phyloP scores from a whole-genome alignment of 345 rosid genomes.

The Trapa bicornis region DNA sequence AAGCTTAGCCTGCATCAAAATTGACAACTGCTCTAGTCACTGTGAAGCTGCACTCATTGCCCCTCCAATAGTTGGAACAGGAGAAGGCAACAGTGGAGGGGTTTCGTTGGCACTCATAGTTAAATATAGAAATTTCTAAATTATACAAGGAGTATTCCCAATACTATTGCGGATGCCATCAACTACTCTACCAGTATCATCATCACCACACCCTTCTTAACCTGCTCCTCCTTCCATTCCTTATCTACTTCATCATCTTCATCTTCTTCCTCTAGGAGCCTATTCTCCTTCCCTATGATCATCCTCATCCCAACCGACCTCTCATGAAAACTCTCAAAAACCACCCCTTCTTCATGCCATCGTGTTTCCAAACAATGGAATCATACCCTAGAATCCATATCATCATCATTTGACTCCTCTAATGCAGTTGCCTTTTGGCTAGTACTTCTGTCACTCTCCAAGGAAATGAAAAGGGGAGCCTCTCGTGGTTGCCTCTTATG shows the following conservation, averaged over 20 bases:
- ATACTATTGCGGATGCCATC: slow-evolving; percentile 13
- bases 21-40: slow-evolving; percentile 39
- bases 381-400: slow-evolving; percentile 46
- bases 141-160: slow-evolving; percentile 16
- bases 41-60: slow-evolving; percentile 26
- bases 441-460: slow-evolving; percentile 39
- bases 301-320: slow-evolving; percentile 14
- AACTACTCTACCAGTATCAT: slow-evolving; percentile 33
- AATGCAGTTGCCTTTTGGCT: slow-evolving; percentile 19
- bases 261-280: slow-evolving; percentile 6
- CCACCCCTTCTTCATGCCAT: slow-evolving; percentile 36
- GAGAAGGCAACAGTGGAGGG: slow-evolving; percentile 13
- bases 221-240: slow-evolving; percentile 90
- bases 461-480: slow-evolving; percentile 59
- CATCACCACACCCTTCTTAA: slow-evolving; percentile 78
- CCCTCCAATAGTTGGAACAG: slow-evolving; percentile 48
- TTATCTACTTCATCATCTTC: slow-evolving; percentile 78
- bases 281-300: slow-evolving; percentile 8
- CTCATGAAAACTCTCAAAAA: slow-evolving; percentile 51
- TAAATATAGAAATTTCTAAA: slow-evolving; percentile 12
- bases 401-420: slow-evolving; percentile 75
- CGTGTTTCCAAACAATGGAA: slow-evolving; percentile 41
- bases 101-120: slow-evolving; percentile 12
- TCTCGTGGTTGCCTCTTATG: slow-evolving; percentile 34
- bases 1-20: slow-evolving; percentile 63